These are phyloP conservation scores for Epichloe baconii DNA, from an alignment of 2,329 filamentous ascomycete species.

Conservation along the genomic window DNA sequence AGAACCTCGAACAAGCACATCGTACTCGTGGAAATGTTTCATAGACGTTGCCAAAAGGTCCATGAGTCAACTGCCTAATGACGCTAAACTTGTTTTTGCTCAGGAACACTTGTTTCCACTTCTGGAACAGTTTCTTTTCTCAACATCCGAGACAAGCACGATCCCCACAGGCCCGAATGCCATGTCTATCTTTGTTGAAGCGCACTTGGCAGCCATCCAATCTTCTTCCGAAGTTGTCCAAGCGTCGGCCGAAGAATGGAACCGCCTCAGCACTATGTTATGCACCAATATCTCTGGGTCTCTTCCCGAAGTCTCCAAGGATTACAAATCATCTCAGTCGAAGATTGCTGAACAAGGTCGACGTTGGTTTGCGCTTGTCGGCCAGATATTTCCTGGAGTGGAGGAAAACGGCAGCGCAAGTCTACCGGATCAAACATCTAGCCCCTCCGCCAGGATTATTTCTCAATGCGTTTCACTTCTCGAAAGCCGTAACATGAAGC, in stretches of 20 bases:
- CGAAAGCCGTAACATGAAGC: slow-evolving; percentile 40
- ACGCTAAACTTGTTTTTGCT: slow-evolving; percentile 33
- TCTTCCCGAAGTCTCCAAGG: slow-evolving; percentile 68
- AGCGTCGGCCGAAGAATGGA: slow-evolving; percentile 48
- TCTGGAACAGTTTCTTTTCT: slow-evolving; percentile 40
- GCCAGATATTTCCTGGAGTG: slow-evolving; percentile 28
- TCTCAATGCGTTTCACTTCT: slow-evolving; percentile 29
- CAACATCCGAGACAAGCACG: slow-evolving; percentile 23
- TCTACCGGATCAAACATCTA: slow-evolving; percentile 17
- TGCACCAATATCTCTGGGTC: slow-evolving; percentile 57
- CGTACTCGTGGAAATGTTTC: slow-evolving; percentile 64
- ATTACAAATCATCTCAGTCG: slow-evolving; percentile 60
- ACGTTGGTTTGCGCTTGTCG: slow-evolving; percentile 52
- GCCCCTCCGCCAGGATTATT: slow-evolving; percentile 19
- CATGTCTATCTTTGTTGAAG: slow-evolving; percentile 30
- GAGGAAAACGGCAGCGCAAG: slow-evolving; percentile 6
- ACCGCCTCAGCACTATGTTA: slow-evolving; percentile 45
- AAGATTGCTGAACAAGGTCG: slow-evolving; percentile 51
- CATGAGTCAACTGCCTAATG: slow-evolving; percentile 28
- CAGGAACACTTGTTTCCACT: slow-evolving; percentile 40
- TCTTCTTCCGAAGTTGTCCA: slow-evolving; percentile 29
- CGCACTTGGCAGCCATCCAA: slow-evolving; percentile 31
- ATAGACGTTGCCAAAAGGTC: slow-evolving; percentile 48
- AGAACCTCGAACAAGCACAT: slow-evolving; percentile 56
- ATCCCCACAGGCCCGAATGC: slow-evolving; percentile 22